A percentile compares a stretch with the other conserved stretches of the same genome.
These are phyloP conservation scores for Oehlia diaphana DNA, from an alignment of 192 early-diverging fungal species.

Conservation along the genomic window DNA sequence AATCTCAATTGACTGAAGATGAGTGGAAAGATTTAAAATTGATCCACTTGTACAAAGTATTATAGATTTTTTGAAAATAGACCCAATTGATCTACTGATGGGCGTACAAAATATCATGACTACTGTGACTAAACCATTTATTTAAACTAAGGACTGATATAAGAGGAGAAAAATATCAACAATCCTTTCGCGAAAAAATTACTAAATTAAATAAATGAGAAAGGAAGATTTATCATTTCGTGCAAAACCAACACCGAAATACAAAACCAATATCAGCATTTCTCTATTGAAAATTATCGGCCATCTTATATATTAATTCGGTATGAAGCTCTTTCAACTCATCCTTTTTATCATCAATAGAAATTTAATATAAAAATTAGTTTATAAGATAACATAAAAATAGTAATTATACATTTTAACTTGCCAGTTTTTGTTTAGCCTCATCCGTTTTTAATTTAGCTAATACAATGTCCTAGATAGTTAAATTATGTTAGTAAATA, in stretches of 20 bases:
- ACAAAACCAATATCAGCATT: neutral
- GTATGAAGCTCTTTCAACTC: neutral
- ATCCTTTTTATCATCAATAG: neutral
- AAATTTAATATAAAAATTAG: neutral
- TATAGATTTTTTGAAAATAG: too few relatives aligned
- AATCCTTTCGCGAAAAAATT: too few relatives aligned
- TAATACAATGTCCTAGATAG: neutral
- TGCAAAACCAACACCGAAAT: too few relatives aligned
- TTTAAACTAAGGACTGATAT: too few relatives aligned
- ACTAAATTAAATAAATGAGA: too few relatives aligned
- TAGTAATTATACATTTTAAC: neutral
- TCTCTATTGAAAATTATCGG: neutral
- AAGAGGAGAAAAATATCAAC: too few relatives aligned
- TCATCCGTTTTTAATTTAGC: conserved; percentile 5
- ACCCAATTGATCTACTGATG: too few relatives aligned
- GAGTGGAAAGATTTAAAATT: conserved; percentile 52
- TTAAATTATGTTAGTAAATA: neutral
- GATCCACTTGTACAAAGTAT: conserved; percentile 58
- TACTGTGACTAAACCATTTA: too few relatives aligned
- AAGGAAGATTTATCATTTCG: too few relatives aligned
- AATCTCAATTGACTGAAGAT: conserved; percentile 54
- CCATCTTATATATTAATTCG: conserved; percentile 7
- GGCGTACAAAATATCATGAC: too few relatives aligned
- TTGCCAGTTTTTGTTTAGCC: conserved; percentile 3
- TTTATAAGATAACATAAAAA: neutral